Evolutionary conservation across 768 basidiomycete species (phyloP), one percentile per base, ranked within the genome.

Genomic region (Sporobolomyces phaffii): DNA sequence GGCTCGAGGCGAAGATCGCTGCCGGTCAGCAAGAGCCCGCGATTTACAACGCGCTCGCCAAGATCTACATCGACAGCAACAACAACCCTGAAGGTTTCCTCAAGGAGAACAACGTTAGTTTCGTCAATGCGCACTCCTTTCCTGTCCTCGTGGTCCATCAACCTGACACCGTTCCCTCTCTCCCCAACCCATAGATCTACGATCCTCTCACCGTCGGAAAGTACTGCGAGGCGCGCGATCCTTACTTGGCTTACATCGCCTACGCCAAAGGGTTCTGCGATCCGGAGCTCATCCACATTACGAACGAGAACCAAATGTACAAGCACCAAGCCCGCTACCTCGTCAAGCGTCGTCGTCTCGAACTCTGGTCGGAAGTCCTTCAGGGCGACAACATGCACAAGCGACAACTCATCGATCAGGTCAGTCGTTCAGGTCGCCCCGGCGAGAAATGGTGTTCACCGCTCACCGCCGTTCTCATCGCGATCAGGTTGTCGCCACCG

Each of bases 271-370:
- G 96, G 63, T 88, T 97, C 79, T 99, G 96, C 76, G 96, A 99
- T 72, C 91, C 98, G 8, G 96, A 99, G 78, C 84, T 99, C 65
- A 93, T 99, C 75, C 78, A 85, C 26, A 94, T 99, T 77, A 98
- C 96, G 52, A 98, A 98, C 76, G 93, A 94, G 72, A 99, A 99
- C 81, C 87, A 92, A 17, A 99, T 99, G 96, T 99, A 93, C 84
- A 99, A 98, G 80, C 94, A 99, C 75, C 96, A 98, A 79, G 90
- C 96, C 58, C 87, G 96, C 33, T 99, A 99, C 79, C 85, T 99
- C 64, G 90, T 97, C 76, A 96, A 93, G 79, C 87, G 96, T 73
- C 90, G 96, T 68, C 86, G 90, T 68, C 85, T 89, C 20, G 96
- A 98, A 68, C 85, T 99, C 34, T 99, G 96, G 96, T 85, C 88